Evolutionary conservation across 2,329 filamentous ascomycete genomes (phyloP).

Genomic region (Pseudogymnoascus sp.): DNA sequence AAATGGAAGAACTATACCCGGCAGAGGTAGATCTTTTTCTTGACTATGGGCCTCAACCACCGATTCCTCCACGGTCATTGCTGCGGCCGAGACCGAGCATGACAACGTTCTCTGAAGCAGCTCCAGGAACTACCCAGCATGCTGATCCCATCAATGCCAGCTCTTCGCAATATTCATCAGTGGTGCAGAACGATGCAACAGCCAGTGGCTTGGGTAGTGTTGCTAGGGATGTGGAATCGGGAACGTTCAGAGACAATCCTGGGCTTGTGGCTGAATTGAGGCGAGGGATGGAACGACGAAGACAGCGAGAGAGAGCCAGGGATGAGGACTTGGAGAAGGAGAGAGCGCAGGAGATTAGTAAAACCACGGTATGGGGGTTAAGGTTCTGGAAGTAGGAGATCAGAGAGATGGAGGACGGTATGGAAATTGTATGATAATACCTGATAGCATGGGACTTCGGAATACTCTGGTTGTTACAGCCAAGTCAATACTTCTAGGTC

Average conservation of each 20-base stretch:
- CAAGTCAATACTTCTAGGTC: neutral
- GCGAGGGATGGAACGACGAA: neutral
- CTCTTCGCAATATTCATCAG: neutral
- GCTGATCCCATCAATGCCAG: neutral
- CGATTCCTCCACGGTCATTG: neutral
- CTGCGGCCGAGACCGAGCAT: neutral
- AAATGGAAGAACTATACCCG: neutral
- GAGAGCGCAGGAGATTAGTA: neutral
- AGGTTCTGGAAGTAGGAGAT: neutral
- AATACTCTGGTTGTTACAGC: neutral
- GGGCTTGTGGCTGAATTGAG: neutral
- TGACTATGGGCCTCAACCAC: neutral
- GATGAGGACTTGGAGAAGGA: neutral
- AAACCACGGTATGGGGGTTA: neutral
- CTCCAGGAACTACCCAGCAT: neutral
- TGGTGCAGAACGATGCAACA: neutral
- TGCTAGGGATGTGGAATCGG: neutral
- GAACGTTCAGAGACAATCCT: neutral
- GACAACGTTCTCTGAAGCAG: neutral
- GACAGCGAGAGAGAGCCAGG: neutral
- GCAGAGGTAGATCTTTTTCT: neutral
- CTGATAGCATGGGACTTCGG: neutral
- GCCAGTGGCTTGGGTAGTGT: neutral
- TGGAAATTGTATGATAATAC: neutral
- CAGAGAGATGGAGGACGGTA: neutral